Base-by-base conservation (phyloP, 2,329 filamentous ascomycete genomes). In the Bipolaris victoriae region DNA sequence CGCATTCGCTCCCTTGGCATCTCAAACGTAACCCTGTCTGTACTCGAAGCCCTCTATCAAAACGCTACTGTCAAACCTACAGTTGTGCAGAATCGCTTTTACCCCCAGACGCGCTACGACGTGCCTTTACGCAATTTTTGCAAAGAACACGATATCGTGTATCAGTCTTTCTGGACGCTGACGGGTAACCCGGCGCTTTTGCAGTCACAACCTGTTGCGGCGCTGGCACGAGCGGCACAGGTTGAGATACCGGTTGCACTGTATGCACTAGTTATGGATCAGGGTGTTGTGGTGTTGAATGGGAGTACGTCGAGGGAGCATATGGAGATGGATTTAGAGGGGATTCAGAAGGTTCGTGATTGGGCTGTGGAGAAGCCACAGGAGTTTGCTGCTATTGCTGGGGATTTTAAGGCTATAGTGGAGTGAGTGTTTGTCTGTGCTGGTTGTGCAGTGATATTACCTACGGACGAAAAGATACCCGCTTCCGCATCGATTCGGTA, bases 71-170 rank as follows among this genome's bases (percentile, higher is more conserved):
- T 86, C 64, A 84, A 83, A 62, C 86, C 85, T 0, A 80, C 83
- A 1, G 83, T 92, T 1, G 87, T 93, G 5, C 91, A 95, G 77
- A 94, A 95, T 69, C 84, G 89, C 1, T 91, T 95, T 76, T 84
- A 88, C 68, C 75, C 78, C 1, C 76, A 78, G 2, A 89, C 86
- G 0, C 69, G 72, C 2, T 90, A 84, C 65, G 90, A 93, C 61
- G 76, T 78, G 0, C 76, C 78, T 0, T 74, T 93, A 15, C 83
- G 90, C 20, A 75, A 78, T 0, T 85, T 84, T 68, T 88, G 85
- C 66, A 71, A 68, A 5, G 77, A 83, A 36, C 76, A 83, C 11
- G 75, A 73, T 1, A 84, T 88, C 46, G 72, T 81, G 20, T 88
- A 86, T 59, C 83, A 88, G 66, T 81, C 80, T 41, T 87, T 87